Conservation (phyloP, 192 early-diverging fungal species). For the Anaeromyces robustus region DNA sequence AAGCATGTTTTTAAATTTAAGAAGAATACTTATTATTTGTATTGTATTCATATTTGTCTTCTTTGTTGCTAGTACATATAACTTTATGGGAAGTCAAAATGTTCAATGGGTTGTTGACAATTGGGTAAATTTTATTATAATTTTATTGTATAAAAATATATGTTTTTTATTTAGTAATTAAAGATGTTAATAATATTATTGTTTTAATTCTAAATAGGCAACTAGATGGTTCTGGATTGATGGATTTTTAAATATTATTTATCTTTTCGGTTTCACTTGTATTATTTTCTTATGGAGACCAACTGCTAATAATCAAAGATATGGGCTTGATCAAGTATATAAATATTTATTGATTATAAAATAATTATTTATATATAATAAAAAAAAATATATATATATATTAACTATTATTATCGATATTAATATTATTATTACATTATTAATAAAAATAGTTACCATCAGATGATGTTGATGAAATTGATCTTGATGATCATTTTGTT, state of each 20-base stretch:
- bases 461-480: constrained; percentile 55
- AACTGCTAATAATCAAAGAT: constrained; percentile 76
- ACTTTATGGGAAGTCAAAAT: constrained; percentile 46
- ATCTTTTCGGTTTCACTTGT: constrained; percentile 57
- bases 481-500: constrained; percentile 37
- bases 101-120: constrained; percentile 50
- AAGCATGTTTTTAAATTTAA: constrained; percentile 9
- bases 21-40: constrained; percentile 60
- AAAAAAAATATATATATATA: no score
- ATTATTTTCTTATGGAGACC: constrained; percentile 87
- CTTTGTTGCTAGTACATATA: constrained; percentile 70
- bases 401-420: no score
- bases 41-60: constrained; percentile 54
- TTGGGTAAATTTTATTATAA: constrained; percentile 59
- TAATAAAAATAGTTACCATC: constrained; percentile 34
- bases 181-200: no score
- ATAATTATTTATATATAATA: no score
- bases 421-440: background rate
- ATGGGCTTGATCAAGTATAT: constrained; percentile 51
- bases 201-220: background rate
- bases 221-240: background rate
- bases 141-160: no score
- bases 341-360: background rate
- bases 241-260: constrained; percentile 55
- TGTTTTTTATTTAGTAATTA: no score